Conservation (phyloP, 2,329 filamentous ascomycete genomes). For the Sphaerostilbella broomeana region DNA sequence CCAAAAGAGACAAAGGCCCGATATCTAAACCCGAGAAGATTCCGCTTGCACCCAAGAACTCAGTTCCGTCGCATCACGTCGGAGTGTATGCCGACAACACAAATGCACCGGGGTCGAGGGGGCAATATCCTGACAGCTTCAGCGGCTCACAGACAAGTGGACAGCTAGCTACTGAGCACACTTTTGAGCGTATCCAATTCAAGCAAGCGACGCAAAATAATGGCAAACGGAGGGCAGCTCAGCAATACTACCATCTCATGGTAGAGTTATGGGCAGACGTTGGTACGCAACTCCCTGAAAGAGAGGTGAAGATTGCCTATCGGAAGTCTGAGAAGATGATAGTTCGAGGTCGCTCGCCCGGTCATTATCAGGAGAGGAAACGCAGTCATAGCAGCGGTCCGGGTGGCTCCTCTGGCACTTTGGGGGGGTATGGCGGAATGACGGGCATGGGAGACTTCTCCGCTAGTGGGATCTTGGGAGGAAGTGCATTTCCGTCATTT, state of each 20-base stretch:
- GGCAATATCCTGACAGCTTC: slow-evolving; percentile 39
- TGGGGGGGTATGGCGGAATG: slow-evolving; percentile 36
- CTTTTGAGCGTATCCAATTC: slow-evolving; percentile 88
- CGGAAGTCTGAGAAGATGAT: slow-evolving; percentile 75
- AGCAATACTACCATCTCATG: slow-evolving; percentile 89
- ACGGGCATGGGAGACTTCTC: slow-evolving; percentile 24
- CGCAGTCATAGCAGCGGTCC: slow-evolving; percentile 63
- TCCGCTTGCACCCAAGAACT: slow-evolving; percentile 60
- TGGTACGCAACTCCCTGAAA: slow-evolving; percentile 40
- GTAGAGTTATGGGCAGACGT: slow-evolving; percentile 75
- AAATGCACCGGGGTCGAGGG: slow-evolving; percentile 18
- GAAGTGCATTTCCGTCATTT: slow-evolving; percentile 7
- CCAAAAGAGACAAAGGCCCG: slow-evolving; percentile 84
- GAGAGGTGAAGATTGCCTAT: slow-evolving; percentile 65
- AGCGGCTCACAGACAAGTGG: slow-evolving; percentile 22
- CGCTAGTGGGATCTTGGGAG: slow-evolving; percentile 5
- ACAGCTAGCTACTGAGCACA: slow-evolving; percentile 46
- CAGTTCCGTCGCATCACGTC: slow-evolving; percentile 45
- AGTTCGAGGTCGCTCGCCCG: slow-evolving; percentile 76
- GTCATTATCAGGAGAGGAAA: slow-evolving; percentile 68
- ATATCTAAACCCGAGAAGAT: slow-evolving; percentile 66
- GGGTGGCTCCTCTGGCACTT: slow-evolving; percentile 56
- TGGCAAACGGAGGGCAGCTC: slow-evolving; percentile 79
- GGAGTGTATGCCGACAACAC: slow-evolving; percentile 37
- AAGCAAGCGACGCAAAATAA: slow-evolving; percentile 93